Conservation (phyloP, 192 early-diverging fungal genomes). For the Backusella tarrabulga region DNA sequence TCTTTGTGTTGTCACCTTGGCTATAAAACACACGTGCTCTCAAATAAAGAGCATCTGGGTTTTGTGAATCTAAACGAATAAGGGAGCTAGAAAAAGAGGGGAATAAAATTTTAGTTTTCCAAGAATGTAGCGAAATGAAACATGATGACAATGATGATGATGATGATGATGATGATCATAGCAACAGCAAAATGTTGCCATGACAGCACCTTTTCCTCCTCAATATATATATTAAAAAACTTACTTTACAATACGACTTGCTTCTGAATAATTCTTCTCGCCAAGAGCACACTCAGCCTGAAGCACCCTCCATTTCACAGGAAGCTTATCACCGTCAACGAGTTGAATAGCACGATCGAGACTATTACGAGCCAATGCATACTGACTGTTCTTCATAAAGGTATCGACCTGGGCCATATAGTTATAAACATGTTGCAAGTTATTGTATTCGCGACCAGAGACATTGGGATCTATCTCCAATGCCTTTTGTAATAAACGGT, state of each 20-base stretch:
- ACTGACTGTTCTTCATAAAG: constrained; percentile 48
- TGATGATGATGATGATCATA: not conserved
- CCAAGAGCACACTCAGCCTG: constrained; percentile 66
- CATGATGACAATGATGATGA: not conserved
- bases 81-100: constrained; percentile 43
- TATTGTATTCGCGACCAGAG: constrained; percentile 39
- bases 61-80: constrained; percentile 58
- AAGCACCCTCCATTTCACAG: constrained; percentile 64
- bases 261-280: constrained; percentile 60
- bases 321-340: constrained; percentile 36
- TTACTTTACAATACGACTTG: constrained; percentile 57
- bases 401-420: constrained; percentile 46
- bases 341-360: constrained; percentile 43
- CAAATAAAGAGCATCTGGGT: constrained; percentile 68
- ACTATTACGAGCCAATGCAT: constrained; percentile 41
- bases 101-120: not conserved
- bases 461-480: constrained; percentile 39
- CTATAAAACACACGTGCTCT: constrained; percentile 69
- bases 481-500: constrained; percentile 40
- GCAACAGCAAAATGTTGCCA: not conserved
- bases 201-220: too few species aligned
- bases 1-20: constrained; percentile 61
- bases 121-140: not conserved
- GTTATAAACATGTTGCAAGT: constrained; percentile 39
- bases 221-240: not conserved